phyloP scores from a whole-genome alignment of 2,329 filamentous ascomycete genomes.

The Colletotrichum sp. region DNA sequence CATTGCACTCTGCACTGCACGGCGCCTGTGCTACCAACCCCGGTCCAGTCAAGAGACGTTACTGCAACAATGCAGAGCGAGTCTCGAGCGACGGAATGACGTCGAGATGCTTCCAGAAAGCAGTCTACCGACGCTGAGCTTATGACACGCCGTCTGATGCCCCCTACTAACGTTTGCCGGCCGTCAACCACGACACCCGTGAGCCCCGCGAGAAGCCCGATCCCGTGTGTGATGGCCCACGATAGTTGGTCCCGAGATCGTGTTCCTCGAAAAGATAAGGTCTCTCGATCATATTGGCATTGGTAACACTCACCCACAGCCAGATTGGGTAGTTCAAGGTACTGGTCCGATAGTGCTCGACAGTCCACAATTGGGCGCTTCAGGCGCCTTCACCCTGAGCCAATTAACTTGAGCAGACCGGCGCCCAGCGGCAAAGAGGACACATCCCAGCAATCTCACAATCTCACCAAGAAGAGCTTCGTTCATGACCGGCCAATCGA shows the following conservation, averaged over 20 bases:
- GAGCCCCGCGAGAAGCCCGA: background rate
- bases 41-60: background rate
- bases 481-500: background rate
- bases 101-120: background rate
- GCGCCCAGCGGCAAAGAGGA: background rate
- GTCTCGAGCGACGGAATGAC: slow-evolving; percentile 2
- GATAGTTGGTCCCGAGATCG: background rate
- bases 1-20: background rate
- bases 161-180: background rate
- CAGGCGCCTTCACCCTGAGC: background rate
- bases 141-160: background rate
- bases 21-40: background rate
- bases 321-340: background rate
- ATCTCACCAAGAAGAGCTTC: background rate
- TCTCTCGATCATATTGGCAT: background rate
- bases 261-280: background rate
- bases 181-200: background rate
- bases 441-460: background rate
- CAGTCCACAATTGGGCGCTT: background rate
- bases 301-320: background rate
- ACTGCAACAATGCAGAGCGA: background rate
- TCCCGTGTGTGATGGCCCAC: background rate
- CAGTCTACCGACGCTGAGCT: background rate
- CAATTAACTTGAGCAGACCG: background rate
- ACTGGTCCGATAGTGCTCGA: background rate